phyloP scores from a whole-genome alignment of 306 rosid species.

The Cicer chorassanicum region DNA sequence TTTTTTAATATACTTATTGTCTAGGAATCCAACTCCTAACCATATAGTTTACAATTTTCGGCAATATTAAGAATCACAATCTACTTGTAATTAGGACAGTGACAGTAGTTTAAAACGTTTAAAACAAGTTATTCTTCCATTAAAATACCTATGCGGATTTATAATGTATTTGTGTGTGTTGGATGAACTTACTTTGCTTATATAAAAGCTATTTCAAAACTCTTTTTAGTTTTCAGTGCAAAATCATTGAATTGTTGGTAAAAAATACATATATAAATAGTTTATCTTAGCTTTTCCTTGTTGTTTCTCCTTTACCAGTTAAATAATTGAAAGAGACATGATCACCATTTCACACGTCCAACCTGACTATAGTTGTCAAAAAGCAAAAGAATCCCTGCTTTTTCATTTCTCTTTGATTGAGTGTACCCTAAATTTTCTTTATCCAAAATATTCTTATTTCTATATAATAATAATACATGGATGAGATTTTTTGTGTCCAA shows the following conservation, averaged over 20 bases:
- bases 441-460: background rate
- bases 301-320: conserved; percentile 1
- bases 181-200: background rate
- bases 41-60: background rate
- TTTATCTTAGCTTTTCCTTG: background rate
- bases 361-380: conserved; percentile 2
- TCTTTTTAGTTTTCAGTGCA: conserved; percentile 8
- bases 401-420: background rate
- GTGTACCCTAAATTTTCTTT: background rate
- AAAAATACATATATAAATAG: background rate
- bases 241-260: conserved; percentile 34
- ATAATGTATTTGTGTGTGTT: background rate
- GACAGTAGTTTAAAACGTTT: background rate
- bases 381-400: background rate
- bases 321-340: conserved; percentile 12
- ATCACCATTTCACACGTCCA: background rate
- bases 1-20: background rate
- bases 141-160: background rate
- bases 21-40: background rate
- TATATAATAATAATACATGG: background rate
- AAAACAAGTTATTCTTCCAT: conserved; percentile 38
- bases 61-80: background rate
- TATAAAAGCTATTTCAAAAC: background rate
- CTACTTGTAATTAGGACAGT: background rate
- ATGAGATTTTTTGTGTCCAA: background rate